Evolutionary conservation across 352 stramenopile genomes (phyloP), one percentile per base, ranked within the genome.

Genomic region (Phytophthora sojae): DNA sequence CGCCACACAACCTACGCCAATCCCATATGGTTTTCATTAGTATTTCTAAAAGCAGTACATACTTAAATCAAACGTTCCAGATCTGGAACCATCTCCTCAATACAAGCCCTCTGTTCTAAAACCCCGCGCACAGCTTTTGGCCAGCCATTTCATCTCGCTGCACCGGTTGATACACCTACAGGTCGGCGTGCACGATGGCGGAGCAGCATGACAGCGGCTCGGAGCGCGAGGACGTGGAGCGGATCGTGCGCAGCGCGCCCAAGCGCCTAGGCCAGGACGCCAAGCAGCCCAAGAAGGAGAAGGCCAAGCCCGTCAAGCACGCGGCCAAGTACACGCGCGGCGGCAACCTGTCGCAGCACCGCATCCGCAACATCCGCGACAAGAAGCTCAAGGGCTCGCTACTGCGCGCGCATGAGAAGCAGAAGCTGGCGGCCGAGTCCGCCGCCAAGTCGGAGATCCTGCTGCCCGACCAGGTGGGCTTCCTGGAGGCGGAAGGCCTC

Each of bases 401-500:
- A 25, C 79, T 83, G 64, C 77, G 80, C 45, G 83, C 84, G 45
- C 80, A 86, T 69, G 84, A 93, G 54, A 94, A 97, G 77, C 88
- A 95, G 49, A 80, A 93, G 67, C 79, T 96, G 25, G 94, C 95
- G 5, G 91, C 91, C 17, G 81, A 89, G 59, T 87, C 88, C 15
- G 92, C 95, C 2, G 94, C 94, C 74, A 96, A 93, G 67, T 87
- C 90, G 8, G 95, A 98, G 82, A 91, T 98, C 37, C 67, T 98
- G 29, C 76, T 98, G 57, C 91, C 96, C 7, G 86, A 90, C 45
- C 78, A 97, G 58, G 88, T 69, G 1, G 95, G 95, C 9, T 74
- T 89, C 26, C 62, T 99, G 29, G 97, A 99, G 69, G 81, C 95
- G 0, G 97, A 99, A 76, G 96, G 97, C 19, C 96, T 99, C 69